Percentiles rank a stretch among this genome's conserved stretches.
These are phyloP conservation scores for Leishmania martiniquensis DNA, from an alignment of 208 protist genomes.

Conservation along the genomic window DNA sequence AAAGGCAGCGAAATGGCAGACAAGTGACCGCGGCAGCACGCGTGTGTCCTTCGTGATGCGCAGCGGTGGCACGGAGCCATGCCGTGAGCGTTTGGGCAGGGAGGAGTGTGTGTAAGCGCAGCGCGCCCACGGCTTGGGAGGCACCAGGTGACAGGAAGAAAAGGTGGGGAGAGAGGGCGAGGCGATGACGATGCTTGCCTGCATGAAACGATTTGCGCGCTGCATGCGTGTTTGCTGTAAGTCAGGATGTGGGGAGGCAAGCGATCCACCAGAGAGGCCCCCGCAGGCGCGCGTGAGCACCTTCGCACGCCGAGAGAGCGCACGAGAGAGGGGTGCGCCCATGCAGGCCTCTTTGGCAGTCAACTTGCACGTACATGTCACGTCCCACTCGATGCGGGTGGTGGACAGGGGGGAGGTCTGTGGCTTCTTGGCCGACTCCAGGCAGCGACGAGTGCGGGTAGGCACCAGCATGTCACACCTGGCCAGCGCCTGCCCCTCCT, in stretches of 20 bases:
- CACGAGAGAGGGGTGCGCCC: neutral
- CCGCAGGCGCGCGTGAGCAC: neutral
- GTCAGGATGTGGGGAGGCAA: neutral
- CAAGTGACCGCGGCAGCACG: neutral
- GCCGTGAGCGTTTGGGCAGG: neutral
- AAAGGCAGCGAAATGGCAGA: neutral
- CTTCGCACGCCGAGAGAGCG: neutral
- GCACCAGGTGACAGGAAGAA: neutral
- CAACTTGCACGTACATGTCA: neutral
- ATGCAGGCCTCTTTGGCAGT: neutral
- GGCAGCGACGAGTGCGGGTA: neutral
- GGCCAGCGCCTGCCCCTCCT: neutral
- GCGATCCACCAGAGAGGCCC: neutral
- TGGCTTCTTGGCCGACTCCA: neutral
- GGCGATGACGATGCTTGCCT: neutral
- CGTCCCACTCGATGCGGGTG: neutral
- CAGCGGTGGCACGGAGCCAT: neutral
- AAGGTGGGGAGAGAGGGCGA: neutral
- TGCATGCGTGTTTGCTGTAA: neutral
- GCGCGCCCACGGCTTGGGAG: neutral
- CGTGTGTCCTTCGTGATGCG: neutral
- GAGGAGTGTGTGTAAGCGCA: neutral
- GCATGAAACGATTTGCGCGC: neutral
- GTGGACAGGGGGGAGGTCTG: neutral
- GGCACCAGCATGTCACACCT: neutral